Percentiles rank a stretch among this genome's conserved stretches.
Conservation (phyloP, 345 rosid genomes). For the Eutrema japonicum region DNA sequence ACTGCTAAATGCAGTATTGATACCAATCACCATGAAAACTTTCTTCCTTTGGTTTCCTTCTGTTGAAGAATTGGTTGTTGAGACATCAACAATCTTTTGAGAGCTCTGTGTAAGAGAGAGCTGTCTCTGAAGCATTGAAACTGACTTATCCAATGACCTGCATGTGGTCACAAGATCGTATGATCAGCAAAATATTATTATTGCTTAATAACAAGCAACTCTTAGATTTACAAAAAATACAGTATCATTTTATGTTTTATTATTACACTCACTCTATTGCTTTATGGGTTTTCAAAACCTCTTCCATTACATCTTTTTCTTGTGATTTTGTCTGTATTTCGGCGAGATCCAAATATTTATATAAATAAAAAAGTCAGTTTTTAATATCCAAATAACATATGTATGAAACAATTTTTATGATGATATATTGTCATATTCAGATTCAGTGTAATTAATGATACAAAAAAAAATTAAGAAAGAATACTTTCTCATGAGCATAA, state of each 20-base stretch:
- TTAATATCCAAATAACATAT: background rate
- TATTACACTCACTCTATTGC: conserved; percentile 76
- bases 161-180: conserved; percentile 19
- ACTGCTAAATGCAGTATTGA: conserved; percentile 97
- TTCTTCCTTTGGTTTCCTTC: conserved; percentile 54
- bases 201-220: conserved; percentile 6
- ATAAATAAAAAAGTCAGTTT: background rate
- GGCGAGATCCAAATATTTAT: conserved; percentile 4
- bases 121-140: conserved; percentile 80
- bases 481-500: conserved; percentile 60
- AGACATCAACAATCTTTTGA: conserved; percentile 49
- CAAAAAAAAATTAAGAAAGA: background rate
- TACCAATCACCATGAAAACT: conserved; percentile 85
- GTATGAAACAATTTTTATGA: background rate
- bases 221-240: background rate
- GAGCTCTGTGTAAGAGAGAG: conserved; percentile 60
- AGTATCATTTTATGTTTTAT: background rate
- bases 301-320: conserved; percentile 56
- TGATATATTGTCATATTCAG: background rate
- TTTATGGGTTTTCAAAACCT: conserved; percentile 74
- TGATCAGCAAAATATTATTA: conserved; percentile 15
- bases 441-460: conserved; percentile 17
- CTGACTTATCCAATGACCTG: conserved; percentile 78
- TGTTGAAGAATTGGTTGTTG: conserved; percentile 41
- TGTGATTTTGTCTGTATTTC: conserved; percentile 35